A percentile compares a stretch with the other conserved stretches of the same genome.
Conservation (phyloP, 1,139 yeast genomes). For the Pichia cactophila region DNA sequence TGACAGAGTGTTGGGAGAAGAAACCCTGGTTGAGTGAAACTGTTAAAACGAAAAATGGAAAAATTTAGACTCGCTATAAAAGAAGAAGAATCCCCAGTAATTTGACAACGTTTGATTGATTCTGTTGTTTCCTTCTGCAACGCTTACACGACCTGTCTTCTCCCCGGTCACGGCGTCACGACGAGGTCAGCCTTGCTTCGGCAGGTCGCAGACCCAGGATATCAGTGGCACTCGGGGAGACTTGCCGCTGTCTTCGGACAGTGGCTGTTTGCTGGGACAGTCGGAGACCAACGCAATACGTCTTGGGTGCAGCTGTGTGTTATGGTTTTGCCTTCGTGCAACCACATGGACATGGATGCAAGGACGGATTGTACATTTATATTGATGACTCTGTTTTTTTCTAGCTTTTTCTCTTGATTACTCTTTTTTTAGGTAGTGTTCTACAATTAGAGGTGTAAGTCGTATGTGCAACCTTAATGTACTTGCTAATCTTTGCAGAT, state of each 20-base stretch:
- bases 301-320: slow-evolving; percentile 80
- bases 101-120: background rate
- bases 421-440: no score
- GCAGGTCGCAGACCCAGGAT: slow-evolving; percentile 8
- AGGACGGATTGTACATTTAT: slow-evolving; percentile 56
- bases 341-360: slow-evolving; percentile 79
- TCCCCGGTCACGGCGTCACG: slow-evolving; percentile 9
- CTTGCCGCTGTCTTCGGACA: background rate
- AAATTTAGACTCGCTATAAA: background rate
- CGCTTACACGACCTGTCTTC: slow-evolving; percentile 9
- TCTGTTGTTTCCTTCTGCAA: slow-evolving; percentile 3
- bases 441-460: no score
- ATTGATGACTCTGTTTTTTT: background rate
- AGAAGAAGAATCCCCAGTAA: background rate
- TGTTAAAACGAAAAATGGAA: background rate
- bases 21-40: background rate
- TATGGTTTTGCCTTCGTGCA: slow-evolving; percentile 79
- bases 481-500: no score
- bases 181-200: slow-evolving; percentile 8
- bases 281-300: slow-evolving; percentile 29
- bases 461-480: no score
- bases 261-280: background rate
- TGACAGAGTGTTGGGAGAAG: background rate
- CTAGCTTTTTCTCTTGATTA: no score
- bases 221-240: slow-evolving; percentile 6